Evolutionary conservation across 164 flowering plant species (phyloP).

Genomic region (Vitis amurensis): DNA sequence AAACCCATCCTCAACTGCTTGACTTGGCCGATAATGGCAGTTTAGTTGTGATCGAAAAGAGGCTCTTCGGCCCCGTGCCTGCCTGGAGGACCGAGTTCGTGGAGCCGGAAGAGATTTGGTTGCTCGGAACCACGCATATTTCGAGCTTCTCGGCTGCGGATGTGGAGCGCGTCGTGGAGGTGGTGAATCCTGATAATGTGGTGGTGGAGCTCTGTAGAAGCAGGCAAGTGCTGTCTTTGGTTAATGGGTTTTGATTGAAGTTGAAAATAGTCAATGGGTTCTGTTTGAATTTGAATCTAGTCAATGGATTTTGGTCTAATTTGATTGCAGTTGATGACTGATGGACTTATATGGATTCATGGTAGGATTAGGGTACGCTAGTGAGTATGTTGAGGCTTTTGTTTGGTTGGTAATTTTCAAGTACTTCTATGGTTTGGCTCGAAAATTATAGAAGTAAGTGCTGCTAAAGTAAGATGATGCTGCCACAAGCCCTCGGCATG

Average conservation of each 20-base stretch:
- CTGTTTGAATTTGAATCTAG: no score
- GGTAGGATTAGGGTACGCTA: no score
- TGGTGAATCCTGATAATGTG: constrained; percentile 82
- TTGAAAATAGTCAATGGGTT: not conserved
- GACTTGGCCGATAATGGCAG: constrained; percentile 72
- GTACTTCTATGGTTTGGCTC: no score
- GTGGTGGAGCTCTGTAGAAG: constrained; percentile 96
- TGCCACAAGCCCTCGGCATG: no score
- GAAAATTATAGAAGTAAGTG: no score
- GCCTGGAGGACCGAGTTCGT: constrained; percentile 74
- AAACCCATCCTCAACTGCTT: constrained; percentile 59
- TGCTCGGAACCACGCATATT: constrained; percentile 75
- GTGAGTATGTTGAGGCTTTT: no score
- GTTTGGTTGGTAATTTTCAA: not conserved
- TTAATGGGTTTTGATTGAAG: constrained; percentile 1
- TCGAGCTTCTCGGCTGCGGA: constrained; percentile 49
- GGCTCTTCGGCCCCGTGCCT: constrained; percentile 79
- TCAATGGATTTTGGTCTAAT: no score
- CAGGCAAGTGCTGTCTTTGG: constrained; percentile 55
- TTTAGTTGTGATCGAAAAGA: constrained; percentile 61
- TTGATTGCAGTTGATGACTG: no score
- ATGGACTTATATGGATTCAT: no score
- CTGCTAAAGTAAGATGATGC: no score
- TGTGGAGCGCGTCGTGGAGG: constrained; percentile 71
- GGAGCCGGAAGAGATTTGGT: constrained; percentile 90